phyloP scores from a whole-genome alignment of 257 asterid genomes.

The Mentha longifolia region DNA sequence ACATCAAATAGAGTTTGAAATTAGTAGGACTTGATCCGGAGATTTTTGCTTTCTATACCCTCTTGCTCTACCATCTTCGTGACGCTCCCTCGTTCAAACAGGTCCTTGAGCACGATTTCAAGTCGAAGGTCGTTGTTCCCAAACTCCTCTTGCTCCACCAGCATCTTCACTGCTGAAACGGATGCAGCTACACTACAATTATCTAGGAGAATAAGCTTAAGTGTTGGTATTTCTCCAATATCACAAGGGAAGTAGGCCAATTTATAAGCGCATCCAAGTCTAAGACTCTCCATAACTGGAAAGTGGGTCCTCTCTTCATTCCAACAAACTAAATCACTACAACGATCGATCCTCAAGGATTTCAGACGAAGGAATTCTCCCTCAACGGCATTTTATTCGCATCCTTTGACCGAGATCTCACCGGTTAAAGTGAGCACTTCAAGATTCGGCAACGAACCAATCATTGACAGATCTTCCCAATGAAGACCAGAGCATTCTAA shows the following conservation, averaged over 20 bases:
- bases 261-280: neutral
- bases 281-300: neutral
- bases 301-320: neutral
- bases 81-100: too few relatives aligned
- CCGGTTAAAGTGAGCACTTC: neutral
- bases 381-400: neutral
- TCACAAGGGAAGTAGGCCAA: neutral
- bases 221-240: neutral
- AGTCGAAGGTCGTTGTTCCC: neutral
- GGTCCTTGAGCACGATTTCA: too few relatives aligned
- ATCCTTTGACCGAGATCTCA: neutral
- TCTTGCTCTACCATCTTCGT: too few relatives aligned
- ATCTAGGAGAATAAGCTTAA: neutral
- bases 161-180: neutral
- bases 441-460: neutral
- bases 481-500: neutral
- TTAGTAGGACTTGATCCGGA: too few relatives aligned
- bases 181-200: neutral
- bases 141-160: neutral
- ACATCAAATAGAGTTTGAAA: too few relatives aligned
- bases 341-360: neutral
- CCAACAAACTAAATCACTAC: neutral
- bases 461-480: neutral
- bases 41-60: too few relatives aligned
- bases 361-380: neutral